Evolutionary conservation across 2,329 filamentous ascomycete species (phyloP).

Genomic region (Capronia epimyces): DNA sequence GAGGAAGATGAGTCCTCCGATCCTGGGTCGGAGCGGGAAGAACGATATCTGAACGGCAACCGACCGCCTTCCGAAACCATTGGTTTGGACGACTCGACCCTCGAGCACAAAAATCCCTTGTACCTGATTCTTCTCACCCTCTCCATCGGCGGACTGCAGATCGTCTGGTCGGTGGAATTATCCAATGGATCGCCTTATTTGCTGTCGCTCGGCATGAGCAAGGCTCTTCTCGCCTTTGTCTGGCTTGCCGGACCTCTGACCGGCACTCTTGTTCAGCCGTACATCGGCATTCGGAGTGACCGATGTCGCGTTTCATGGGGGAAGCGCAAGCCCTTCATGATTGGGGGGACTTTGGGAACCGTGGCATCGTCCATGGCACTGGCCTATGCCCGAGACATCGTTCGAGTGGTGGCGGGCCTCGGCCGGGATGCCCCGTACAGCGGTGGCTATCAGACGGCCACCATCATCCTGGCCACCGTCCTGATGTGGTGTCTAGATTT

Average conservation of each 20-base stretch:
- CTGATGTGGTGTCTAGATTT: constrained; percentile 91
- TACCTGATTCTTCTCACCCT: constrained; percentile 83
- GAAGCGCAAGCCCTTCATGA: constrained; percentile 75
- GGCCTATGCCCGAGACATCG: constrained; percentile 68
- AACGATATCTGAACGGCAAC: constrained; percentile 3
- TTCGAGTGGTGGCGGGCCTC: constrained; percentile 60
- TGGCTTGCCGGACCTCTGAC: constrained; percentile 80
- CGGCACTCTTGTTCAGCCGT: constrained; percentile 73
- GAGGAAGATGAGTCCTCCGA: constrained; percentile 7
- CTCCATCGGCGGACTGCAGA: constrained; percentile 80
- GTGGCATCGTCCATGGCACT: constrained; percentile 63
- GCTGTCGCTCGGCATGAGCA: constrained; percentile 73
- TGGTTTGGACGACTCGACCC: constrained; percentile 18
- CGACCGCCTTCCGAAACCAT: constrained; percentile 13
- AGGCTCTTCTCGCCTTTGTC: constrained; percentile 74
- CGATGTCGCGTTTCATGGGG: constrained; percentile 70
- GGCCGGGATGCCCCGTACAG: constrained; percentile 68
- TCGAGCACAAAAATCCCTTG: constrained; percentile 65
- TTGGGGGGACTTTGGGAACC: constrained; percentile 63
- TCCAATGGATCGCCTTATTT: constrained; percentile 87
- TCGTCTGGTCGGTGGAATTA: constrained; percentile 92
- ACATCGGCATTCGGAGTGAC: constrained; percentile 75
- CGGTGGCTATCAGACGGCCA: constrained; percentile 55
- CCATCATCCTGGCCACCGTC: constrained; percentile 74
- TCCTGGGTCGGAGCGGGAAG: constrained; percentile 2